Evolutionary conservation across 2,329 filamentous ascomycete genomes (phyloP).

Genomic region (Microdochium paspali): DNA sequence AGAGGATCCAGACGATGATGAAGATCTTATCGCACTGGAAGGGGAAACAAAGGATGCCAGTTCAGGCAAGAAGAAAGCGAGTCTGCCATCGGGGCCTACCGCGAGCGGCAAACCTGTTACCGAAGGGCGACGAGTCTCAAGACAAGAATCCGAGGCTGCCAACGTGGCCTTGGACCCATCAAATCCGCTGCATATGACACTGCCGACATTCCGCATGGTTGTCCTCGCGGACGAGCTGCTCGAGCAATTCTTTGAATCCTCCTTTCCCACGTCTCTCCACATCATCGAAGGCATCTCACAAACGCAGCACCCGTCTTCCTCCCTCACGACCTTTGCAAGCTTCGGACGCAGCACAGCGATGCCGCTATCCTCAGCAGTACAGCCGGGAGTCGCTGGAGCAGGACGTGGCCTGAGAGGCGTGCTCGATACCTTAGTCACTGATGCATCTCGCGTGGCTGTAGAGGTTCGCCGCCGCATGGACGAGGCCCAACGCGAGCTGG

Average conservation of each 20-base stretch:
- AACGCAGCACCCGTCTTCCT: conserved; percentile 44
- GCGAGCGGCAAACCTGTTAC: conserved; percentile 14
- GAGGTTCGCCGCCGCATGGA: conserved; percentile 92
- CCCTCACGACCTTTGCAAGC: conserved; percentile 76
- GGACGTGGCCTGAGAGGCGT: conserved; percentile 80
- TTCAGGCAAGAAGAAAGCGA: conserved; percentile 30
- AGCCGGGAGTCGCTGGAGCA: conserved; percentile 32
- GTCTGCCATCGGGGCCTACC: conserved; percentile 25
- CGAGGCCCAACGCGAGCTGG: conserved; percentile 85
- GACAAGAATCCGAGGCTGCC: conserved; percentile 64
- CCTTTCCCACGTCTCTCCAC: conserved; percentile 87
- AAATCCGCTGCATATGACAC: conserved; percentile 87
- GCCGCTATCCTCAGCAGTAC: conserved; percentile 24
- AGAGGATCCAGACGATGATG: conserved; percentile 31
- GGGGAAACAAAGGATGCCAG: conserved; percentile 31
- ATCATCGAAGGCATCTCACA: conserved; percentile 56
- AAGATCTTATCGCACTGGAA: conserved; percentile 54
- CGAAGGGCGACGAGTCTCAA: conserved; percentile 36
- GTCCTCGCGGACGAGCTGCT: conserved; percentile 91
- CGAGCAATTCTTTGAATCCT: conserved; percentile 95
- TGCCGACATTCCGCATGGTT: conserved; percentile 98
- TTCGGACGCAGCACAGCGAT: conserved; percentile 36
- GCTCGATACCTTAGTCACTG: conserved; percentile 92
- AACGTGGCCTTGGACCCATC: conserved; percentile 89
- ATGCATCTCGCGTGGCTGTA: conserved; percentile 90